These are phyloP conservation scores for Rhodosporidiobolus sp. DNA, from an alignment of 768 basidiomycete genomes.

Conservation along the genomic window DNA sequence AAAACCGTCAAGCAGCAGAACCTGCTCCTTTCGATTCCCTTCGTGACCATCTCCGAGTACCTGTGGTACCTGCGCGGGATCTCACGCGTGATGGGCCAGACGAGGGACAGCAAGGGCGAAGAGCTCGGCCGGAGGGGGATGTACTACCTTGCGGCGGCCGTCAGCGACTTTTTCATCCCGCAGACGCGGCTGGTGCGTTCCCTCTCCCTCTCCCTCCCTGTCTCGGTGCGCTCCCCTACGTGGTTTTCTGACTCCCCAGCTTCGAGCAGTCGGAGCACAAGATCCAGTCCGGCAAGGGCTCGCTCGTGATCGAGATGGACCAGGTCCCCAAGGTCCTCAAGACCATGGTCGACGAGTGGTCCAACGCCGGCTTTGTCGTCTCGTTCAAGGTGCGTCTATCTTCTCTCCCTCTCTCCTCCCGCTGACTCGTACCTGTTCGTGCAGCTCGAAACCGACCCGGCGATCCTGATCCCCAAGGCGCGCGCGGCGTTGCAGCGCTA, in stretches of 20 bases:
- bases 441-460: conserved; percentile 86
- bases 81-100: conserved; percentile 50
- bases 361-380: conserved; percentile 80
- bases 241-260: not conserved
- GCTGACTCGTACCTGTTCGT: not conserved
- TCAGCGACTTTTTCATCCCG: conserved; percentile 96
- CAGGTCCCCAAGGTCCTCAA: conserved; percentile 95
- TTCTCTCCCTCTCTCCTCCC: not conserved
- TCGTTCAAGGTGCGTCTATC: conserved; percentile 78
- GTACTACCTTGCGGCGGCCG: conserved; percentile 97
- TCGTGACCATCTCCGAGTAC: conserved; percentile 94
- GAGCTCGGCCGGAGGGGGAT: conserved; percentile 65
- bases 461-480: conserved; percentile 84
- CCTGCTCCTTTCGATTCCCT: conserved; percentile 76
- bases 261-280: conserved; percentile 82
- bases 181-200: conserved; percentile 77
- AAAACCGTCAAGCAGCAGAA: conserved; percentile 72
- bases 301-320: conserved; percentile 93
- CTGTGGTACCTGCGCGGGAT: conserved; percentile 84
- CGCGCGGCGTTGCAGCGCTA: conserved; percentile 82
- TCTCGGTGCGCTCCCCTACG: not conserved
- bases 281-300: conserved; percentile 95
- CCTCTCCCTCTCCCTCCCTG: not conserved
- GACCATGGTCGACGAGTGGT: conserved; percentile 92
- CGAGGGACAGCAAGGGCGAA: conserved; percentile 23